A percentile compares a stretch with the other conserved stretches of the same genome.
Evolutionary conservation across 78 protist species (phyloP).

Genomic region (Emiliania huxleyi): DNA sequence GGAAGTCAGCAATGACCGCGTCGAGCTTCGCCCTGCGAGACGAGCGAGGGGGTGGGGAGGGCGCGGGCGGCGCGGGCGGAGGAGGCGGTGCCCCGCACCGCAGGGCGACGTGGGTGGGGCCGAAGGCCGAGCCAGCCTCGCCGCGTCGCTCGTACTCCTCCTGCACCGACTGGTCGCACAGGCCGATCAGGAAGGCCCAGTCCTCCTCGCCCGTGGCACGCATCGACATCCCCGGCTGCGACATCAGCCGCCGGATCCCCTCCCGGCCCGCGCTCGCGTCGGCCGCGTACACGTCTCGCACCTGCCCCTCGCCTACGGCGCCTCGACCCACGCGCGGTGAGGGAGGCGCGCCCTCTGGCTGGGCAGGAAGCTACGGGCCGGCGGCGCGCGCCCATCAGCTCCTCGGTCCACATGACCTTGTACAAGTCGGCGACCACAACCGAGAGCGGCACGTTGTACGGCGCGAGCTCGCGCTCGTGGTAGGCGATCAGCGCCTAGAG

Average conservation of each 20-base stretch:
- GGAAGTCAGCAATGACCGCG: too few relatives aligned
- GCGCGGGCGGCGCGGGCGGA: too few relatives aligned
- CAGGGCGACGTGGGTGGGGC: too few relatives aligned
- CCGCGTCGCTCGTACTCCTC: background rate
- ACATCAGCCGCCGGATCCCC: background rate
- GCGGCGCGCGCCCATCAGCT: background rate
- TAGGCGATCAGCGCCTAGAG: background rate
- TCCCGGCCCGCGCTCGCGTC: background rate
- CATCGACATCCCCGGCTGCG: background rate
- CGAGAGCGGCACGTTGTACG: background rate
- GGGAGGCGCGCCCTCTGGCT: too few relatives aligned
- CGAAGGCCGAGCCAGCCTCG: too few relatives aligned
- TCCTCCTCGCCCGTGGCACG: background rate
- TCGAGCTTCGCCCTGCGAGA: too few relatives aligned
- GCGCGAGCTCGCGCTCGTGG: background rate
- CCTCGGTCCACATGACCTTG: background rate
- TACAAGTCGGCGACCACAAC: background rate
- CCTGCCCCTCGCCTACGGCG: background rate
- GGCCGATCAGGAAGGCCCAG: background rate
- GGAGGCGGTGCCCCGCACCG: too few relatives aligned
- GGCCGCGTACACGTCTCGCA: background rate
- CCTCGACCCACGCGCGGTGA: too few relatives aligned
- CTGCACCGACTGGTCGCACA: background rate
- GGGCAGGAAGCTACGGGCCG: too few relatives aligned
- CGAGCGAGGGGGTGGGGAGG: too few relatives aligned